These are phyloP conservation scores for Trichosporon sp. DNA, from an alignment of 1,284 basidiomycete species.

Conservation along the genomic window DNA sequence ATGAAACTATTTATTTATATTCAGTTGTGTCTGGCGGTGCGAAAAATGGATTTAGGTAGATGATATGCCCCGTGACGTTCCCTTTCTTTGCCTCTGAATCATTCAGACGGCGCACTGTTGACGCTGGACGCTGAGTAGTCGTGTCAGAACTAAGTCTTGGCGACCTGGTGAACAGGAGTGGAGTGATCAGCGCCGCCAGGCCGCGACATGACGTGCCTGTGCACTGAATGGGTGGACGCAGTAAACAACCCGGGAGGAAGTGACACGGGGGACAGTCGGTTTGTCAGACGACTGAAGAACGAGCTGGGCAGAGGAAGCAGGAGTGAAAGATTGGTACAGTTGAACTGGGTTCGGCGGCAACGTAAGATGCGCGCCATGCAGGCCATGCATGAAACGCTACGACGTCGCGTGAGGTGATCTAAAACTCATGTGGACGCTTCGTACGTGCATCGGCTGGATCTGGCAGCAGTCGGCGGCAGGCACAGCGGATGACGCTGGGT, in stretches of 20 bases:
- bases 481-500: not conserved
- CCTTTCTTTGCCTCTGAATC: not conserved
- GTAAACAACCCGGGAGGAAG: not conserved
- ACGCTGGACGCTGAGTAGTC: not conserved
- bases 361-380: not conserved
- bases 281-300: not conserved
- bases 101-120: not conserved
- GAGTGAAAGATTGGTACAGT: not conserved
- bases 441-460: not conserved
- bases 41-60: conserved; percentile 12
- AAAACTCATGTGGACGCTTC: not conserved
- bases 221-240: not conserved
- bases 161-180: not conserved
- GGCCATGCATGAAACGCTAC: not conserved
- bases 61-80: conserved; percentile 20
- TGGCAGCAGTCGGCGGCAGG: not conserved
- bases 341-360: not conserved
- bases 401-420: not conserved
- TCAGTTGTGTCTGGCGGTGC: conserved; percentile 12
- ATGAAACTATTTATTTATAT: conserved; percentile 18
- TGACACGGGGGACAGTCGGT: not conserved
- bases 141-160: not conserved
- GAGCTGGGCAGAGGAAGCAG: too few relatives aligned
- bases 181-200: not conserved
- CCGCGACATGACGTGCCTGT: not conserved